Evolutionary conservation across 192 early-diverging fungal genomes (phyloP).

Genomic region (Coemansia sp.): DNA sequence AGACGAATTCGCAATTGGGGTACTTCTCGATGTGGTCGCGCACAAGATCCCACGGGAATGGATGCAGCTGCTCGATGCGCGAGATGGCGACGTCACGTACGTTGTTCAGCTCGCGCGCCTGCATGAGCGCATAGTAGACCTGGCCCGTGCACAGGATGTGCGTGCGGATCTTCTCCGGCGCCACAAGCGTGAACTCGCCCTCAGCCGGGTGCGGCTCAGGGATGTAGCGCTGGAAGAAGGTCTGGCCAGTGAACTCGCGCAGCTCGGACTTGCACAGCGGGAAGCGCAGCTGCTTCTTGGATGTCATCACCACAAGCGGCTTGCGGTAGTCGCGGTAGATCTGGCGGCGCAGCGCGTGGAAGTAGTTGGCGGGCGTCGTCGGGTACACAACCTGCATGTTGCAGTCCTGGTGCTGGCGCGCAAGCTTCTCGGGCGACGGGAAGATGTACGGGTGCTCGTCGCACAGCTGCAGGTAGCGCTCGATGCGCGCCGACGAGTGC

Average conservation of each 20-base stretch:
- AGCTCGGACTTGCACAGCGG: conserved; percentile 85
- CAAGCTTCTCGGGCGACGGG: conserved; percentile 73
- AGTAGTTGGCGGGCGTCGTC: conserved; percentile 97
- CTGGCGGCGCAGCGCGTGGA: conserved; percentile 93
- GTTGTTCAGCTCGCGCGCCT: conserved; percentile 89
- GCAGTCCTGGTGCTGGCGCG: conserved; percentile 96
- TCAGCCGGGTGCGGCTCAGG: conserved; percentile 85
- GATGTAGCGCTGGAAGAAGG: conserved; percentile 87
- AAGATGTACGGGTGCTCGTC: conserved; percentile 90
- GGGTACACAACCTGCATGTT: conserved; percentile 98
- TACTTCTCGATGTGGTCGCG: conserved; percentile 87
- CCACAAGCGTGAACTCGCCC: conserved; percentile 63
- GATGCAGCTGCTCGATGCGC: conserved; percentile 90
- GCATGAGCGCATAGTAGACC: conserved; percentile 91
- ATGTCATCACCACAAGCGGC: conserved; percentile 76
- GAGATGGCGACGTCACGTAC: conserved; percentile 87
- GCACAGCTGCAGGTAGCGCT: conserved; percentile 93
- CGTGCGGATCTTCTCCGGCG: conserved; percentile 83
- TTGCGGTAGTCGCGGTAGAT: conserved; percentile 97
- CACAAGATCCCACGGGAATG: conserved; percentile 93
- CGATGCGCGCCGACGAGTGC: conserved; percentile 93
- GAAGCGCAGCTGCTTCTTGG: conserved; percentile 92
- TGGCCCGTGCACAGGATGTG: conserved; percentile 96
- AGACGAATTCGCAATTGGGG: conserved; percentile 87
- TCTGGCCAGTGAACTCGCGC: conserved; percentile 75